Evolutionary conservation across 768 basidiomycete species (phyloP).

Genomic region (Boletus speciosus): DNA sequence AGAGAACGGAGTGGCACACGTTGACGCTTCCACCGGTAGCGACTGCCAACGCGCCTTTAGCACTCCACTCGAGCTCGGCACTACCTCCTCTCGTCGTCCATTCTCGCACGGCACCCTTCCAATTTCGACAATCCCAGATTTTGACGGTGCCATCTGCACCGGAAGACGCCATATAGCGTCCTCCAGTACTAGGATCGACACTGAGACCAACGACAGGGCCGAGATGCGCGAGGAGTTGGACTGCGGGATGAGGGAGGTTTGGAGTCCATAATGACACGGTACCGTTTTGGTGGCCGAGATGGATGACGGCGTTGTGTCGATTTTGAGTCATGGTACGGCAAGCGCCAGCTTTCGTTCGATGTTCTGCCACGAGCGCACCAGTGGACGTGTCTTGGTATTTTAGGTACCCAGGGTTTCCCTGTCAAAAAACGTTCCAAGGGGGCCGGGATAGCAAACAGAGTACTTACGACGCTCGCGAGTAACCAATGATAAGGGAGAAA

Average conservation of each 20-base stretch:
- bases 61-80: constrained; percentile 80
- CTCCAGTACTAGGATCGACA: constrained; percentile 81
- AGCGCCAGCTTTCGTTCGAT: constrained; percentile 86
- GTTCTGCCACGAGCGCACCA: constrained; percentile 78
- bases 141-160: constrained; percentile 89
- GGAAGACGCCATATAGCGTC: constrained; percentile 87
- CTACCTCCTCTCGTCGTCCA: constrained; percentile 70
- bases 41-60: constrained; percentile 77
- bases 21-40: constrained; percentile 83
- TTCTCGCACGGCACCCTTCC: constrained; percentile 82
- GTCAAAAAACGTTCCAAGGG: background rate
- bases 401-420: constrained; percentile 87
- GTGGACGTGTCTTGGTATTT: constrained; percentile 98
- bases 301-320: constrained; percentile 87
- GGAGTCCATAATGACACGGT: constrained; percentile 97
- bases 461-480: constrained; percentile 73
- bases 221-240: constrained; percentile 86
- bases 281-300: constrained; percentile 94
- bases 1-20: constrained; percentile 38
- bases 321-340: constrained; percentile 89
- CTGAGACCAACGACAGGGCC: constrained; percentile 81
- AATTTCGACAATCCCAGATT: constrained; percentile 96
- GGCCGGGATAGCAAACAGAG: background rate
- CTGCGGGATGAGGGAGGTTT: constrained; percentile 86
- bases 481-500: constrained; percentile 97